These are phyloP conservation scores for Litchi chinensis DNA, from an alignment of 345 rosid genomes.

Conservation along the genomic window DNA sequence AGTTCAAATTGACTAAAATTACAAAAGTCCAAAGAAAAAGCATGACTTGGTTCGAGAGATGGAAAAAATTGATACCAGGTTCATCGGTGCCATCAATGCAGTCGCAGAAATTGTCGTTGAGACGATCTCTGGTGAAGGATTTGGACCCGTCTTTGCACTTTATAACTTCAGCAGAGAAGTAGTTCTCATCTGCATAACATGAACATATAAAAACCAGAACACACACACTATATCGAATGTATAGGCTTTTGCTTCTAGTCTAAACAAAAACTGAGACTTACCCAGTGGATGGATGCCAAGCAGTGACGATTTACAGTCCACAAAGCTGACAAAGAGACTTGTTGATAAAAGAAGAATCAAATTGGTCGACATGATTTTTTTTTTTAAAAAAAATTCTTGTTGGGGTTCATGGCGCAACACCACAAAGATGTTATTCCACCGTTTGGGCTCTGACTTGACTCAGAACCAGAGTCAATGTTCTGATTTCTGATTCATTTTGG, in stretches of 20 bases:
- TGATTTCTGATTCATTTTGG: no score
- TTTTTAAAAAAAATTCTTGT: neutral
- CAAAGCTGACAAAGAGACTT: conserved; percentile 27
- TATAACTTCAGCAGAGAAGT: conserved; percentile 63
- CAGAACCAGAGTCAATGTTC: neutral
- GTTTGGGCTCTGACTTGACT: neutral
- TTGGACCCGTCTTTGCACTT: conserved; percentile 87
- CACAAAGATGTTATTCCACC: neutral
- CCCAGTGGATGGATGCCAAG: conserved; percentile 81
- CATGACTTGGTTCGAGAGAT: neutral
- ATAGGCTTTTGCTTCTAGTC: neutral
- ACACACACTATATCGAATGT: neutral
- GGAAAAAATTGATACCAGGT: conserved; percentile 59
- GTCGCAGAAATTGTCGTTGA: conserved; percentile 92
- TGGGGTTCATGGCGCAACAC: neutral
- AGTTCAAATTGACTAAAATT: neutral
- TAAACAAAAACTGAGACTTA: conserved; percentile 20
- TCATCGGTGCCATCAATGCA: conserved; percentile 95
- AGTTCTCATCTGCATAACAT: conserved; percentile 59
- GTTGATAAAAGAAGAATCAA: neutral
- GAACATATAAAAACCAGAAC: neutral
- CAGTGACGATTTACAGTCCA: conserved; percentile 31
- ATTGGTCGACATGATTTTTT: neutral
- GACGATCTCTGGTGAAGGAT: conserved; percentile 71
- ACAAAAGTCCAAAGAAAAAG: neutral